phyloP scores from a whole-genome alignment of 2,329 filamentous ascomycete genomes.

The Cadophora sp. region DNA sequence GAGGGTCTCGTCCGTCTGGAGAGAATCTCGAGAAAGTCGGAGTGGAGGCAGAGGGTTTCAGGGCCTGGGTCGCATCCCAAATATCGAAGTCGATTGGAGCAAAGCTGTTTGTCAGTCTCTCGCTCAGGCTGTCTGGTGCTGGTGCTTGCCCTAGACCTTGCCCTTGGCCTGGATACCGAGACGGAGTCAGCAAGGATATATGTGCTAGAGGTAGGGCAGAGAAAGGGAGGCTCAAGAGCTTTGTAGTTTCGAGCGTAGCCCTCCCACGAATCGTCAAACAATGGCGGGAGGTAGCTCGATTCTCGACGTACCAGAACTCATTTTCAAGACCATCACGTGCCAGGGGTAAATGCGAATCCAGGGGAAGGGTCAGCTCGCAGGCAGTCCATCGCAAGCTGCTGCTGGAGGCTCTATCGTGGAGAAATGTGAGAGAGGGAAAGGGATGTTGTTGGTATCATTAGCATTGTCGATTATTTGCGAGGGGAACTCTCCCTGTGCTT shows the following conservation, averaged over 20 bases:
- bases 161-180: constrained; percentile 31
- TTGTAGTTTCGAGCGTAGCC: constrained; percentile 19
- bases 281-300: constrained; percentile 16
- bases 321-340: constrained; percentile 22
- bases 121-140: constrained; percentile 38
- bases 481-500: constrained; percentile 2
- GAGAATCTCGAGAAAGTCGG: constrained; percentile 36
- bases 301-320: constrained; percentile 23
- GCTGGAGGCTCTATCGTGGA: constrained; percentile 3
- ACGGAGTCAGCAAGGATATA: constrained; percentile 38
- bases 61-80: constrained; percentile 39
- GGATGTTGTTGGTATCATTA: not conserved
- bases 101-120: constrained; percentile 38
- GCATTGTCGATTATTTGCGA: constrained; percentile 13
- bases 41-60: constrained; percentile 40
- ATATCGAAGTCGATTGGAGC: constrained; percentile 41
- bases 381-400: constrained; percentile 12
- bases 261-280: constrained; percentile 14
- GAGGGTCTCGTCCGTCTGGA: constrained; percentile 36
- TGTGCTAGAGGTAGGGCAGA: constrained; percentile 10
- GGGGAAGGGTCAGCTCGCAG: constrained; percentile 10
- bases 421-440: not conserved
- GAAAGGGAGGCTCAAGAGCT: constrained; percentile 7
- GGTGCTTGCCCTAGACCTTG: constrained; percentile 21
- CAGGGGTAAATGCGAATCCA: constrained; percentile 21